A percentile compares a stretch with the other conserved stretches of the same genome.
phyloP scores from a whole-genome alignment of 371 early-diverging fungal species.

The Actinomortierella wolfii region DNA sequence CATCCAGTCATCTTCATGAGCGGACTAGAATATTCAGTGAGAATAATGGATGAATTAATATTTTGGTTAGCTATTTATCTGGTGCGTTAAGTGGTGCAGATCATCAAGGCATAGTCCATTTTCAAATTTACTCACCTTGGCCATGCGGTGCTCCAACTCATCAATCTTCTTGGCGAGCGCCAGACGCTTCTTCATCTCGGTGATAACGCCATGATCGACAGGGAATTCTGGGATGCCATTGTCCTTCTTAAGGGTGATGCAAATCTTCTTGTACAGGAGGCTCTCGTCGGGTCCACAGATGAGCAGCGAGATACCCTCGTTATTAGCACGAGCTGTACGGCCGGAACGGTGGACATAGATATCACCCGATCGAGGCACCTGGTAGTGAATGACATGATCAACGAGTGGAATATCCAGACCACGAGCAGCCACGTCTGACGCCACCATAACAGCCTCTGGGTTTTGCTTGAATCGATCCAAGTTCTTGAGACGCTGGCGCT shows the following conservation, averaged over 20 bases:
- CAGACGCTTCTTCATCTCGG: constrained; percentile 72
- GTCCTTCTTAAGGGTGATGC: constrained; percentile 73
- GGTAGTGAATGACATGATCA: constrained; percentile 89
- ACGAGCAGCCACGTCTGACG: constrained; percentile 91
- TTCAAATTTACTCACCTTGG: constrained; percentile 68
- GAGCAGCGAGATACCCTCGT: constrained; percentile 83
- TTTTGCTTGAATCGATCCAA: constrained; percentile 86
- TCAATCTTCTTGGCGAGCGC: constrained; percentile 82
- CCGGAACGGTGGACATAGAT: constrained; percentile 89
- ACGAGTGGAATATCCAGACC: constrained; percentile 89
- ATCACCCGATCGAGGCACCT: constrained; percentile 84
- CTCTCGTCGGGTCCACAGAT: constrained; percentile 87
- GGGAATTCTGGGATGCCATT: constrained; percentile 73
- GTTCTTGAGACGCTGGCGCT: constrained; percentile 91
- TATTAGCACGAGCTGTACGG: constrained; percentile 87
- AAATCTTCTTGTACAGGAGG: constrained; percentile 77
- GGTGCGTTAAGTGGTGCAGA: too few species aligned
- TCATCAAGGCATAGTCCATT: too few species aligned
- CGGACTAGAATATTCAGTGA: constrained; percentile 27
- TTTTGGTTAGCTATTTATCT: too few species aligned
- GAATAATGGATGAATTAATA: too few species aligned
- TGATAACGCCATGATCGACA: constrained; percentile 62
- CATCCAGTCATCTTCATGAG: constrained; percentile 84
- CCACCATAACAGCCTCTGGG: constrained; percentile 75
- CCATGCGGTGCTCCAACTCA: constrained; percentile 71